Conservation (phyloP, 257 asterid genomes). For the Echium plantagineum region DNA sequence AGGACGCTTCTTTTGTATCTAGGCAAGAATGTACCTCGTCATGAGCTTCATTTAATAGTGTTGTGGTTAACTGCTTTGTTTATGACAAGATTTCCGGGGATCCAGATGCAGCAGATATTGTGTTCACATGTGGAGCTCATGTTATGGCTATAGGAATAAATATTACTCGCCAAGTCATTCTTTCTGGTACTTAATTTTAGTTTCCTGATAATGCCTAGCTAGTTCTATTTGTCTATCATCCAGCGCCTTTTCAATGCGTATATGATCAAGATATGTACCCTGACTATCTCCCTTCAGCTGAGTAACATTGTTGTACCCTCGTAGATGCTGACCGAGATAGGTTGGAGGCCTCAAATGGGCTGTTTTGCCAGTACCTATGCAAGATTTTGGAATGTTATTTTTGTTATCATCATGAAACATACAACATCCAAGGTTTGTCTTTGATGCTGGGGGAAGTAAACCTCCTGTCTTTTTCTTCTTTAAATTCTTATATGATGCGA, state of each 20-base stretch:
- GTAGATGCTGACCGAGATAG: constrained; percentile 68
- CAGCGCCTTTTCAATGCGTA: background rate
- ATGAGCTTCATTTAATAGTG: background rate
- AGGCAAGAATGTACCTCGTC: background rate
- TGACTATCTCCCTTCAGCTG: background rate
- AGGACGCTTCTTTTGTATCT: constrained; percentile 16
- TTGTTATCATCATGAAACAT: constrained; percentile 73
- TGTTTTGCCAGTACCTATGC: constrained; percentile 67
- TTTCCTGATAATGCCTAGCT: background rate
- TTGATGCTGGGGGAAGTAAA: background rate
- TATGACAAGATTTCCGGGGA: constrained; percentile 80
- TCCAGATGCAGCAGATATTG: constrained; percentile 97
- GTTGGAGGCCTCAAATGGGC: constrained; percentile 56
- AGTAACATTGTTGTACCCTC: background rate
- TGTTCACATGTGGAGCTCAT: constrained; percentile 97
- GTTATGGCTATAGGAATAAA: constrained; percentile 82
- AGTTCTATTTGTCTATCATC: background rate
- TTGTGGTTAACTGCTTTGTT: background rate
- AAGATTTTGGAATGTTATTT: constrained; percentile 77
- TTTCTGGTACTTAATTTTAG: constrained; percentile 43
- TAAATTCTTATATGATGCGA: constrained; percentile 1
- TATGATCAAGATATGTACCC: background rate
- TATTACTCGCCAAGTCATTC: constrained; percentile 88
- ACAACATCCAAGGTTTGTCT: constrained; percentile 63
- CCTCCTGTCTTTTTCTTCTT: background rate